Evolutionary conservation across 139 green algal species (phyloP).

Genomic region (Coelastrella sp.): DNA sequence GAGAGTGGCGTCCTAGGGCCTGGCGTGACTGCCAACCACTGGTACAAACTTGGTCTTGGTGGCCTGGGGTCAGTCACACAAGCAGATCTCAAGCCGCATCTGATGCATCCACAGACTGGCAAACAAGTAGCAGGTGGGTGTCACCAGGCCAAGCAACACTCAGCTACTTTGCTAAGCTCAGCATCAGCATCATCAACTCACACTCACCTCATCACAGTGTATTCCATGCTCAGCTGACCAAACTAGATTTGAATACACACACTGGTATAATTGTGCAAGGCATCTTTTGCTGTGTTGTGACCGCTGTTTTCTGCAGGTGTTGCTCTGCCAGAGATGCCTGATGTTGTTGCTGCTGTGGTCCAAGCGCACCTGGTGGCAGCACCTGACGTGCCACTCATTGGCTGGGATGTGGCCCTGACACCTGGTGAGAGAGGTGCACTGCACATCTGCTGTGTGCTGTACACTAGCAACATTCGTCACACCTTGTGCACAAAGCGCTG

Average conservation of each 20-base stretch:
- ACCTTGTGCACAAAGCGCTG: background rate
- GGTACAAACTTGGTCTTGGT: slow-evolving; percentile 48
- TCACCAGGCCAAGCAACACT: too few relatives aligned
- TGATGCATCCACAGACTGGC: slow-evolving; percentile 39
- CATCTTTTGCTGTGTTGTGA: background rate
- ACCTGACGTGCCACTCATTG: slow-evolving; percentile 49
- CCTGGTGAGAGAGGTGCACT: background rate
- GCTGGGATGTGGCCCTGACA: slow-evolving; percentile 58
- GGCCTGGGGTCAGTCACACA: background rate
- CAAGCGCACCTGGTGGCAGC: slow-evolving; percentile 26
- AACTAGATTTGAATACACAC: background rate
- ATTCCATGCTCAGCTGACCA: background rate
- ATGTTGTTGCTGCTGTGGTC: slow-evolving; percentile 16
- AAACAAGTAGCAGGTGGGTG: slow-evolving; percentile 37
- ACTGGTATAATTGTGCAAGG: background rate
- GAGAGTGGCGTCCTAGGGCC: slow-evolving; percentile 17
- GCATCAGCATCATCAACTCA: background rate
- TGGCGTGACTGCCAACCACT: slow-evolving; percentile 50
- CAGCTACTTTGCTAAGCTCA: background rate
- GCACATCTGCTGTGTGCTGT: background rate
- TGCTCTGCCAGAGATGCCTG: background rate
- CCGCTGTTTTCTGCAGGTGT: background rate
- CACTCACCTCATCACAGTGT: background rate
- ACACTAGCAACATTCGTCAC: background rate
- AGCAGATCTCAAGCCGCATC: background rate